A percentile compares a stretch with the other conserved stretches of the same genome.
Conservation (phyloP, 768 basidiomycete genomes). For the Cubamyces lactineus region DNA sequence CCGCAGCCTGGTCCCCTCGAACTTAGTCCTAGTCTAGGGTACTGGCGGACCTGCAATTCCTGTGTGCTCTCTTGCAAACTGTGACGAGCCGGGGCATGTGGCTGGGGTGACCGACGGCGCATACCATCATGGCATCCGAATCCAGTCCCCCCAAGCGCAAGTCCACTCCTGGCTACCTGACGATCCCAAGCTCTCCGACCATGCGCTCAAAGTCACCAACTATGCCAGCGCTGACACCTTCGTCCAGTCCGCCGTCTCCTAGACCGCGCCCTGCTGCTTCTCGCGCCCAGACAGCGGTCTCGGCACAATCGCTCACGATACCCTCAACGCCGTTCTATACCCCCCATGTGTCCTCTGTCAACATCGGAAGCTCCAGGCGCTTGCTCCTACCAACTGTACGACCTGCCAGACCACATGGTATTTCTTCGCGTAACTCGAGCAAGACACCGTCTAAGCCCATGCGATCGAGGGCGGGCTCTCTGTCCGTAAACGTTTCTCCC, state of each 20-base stretch:
- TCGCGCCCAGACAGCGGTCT: slow-evolving; percentile 22
- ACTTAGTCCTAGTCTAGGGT: too few relatives aligned
- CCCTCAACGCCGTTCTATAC: slow-evolving; percentile 25
- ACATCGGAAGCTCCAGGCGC: slow-evolving; percentile 14
- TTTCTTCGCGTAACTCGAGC: slow-evolving; percentile 16
- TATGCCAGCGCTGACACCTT: slow-evolving; percentile 11
- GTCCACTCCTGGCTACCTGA: slow-evolving; percentile 2
- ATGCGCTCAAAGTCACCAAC: slow-evolving; percentile 20
- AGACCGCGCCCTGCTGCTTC: slow-evolving; percentile 2
- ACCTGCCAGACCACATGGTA: background rate
- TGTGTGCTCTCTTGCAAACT: background rate
- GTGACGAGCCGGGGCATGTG: background rate
- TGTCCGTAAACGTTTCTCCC: slow-evolving; percentile 25
- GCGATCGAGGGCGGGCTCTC: slow-evolving; percentile 31
- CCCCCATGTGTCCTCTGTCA: slow-evolving; percentile 25
- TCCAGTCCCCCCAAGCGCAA: slow-evolving; percentile 14
- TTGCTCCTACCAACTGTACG: slow-evolving; percentile 35
- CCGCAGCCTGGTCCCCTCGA: background rate
- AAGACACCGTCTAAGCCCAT: slow-evolving; percentile 26
- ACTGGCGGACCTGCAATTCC: background rate
- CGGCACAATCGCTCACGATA: slow-evolving; percentile 12
- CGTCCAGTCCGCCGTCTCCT: slow-evolving; percentile 16
- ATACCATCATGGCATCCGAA: slow-evolving; percentile 13
- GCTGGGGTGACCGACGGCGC: slow-evolving; percentile 1
- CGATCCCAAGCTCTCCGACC: slow-evolving; percentile 12